Conservation (phyloP, 1,139 yeast species). For the Scheffersomyces quercinus region DNA sequence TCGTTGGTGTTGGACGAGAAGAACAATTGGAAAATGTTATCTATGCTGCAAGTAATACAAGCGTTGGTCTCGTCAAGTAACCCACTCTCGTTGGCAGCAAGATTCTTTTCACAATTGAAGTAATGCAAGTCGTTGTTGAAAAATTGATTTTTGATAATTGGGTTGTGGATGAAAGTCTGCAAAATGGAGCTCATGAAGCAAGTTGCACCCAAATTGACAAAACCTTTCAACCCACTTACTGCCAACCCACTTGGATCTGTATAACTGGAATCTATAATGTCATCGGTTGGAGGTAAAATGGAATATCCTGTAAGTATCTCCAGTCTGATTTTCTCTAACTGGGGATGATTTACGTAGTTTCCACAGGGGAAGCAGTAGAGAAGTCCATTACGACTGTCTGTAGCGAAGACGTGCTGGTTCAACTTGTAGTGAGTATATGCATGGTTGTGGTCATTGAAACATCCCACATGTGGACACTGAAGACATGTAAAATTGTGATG, state of each 20-base stretch:
- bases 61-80: slow-evolving; percentile 41
- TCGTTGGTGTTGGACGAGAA: slow-evolving; percentile 54
- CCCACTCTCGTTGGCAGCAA: slow-evolving; percentile 7
- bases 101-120: slow-evolving; percentile 36
- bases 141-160: slow-evolving; percentile 74
- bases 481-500: slow-evolving; percentile 65
- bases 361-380: slow-evolving; percentile 78
- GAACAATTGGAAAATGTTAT: slow-evolving; percentile 68
- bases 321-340: slow-evolving; percentile 52
- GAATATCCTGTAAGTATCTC: slow-evolving; percentile 15
- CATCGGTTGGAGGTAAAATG: background rate
- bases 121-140: slow-evolving; percentile 62
- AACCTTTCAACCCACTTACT: slow-evolving; percentile 76
- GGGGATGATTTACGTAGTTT: slow-evolving; percentile 64
- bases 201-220: slow-evolving; percentile 92
- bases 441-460: slow-evolving; percentile 54
- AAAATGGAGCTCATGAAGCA: slow-evolving; percentile 92
- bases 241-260: slow-evolving; percentile 60
- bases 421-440: slow-evolving; percentile 60
- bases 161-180: slow-evolving; percentile 87
- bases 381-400: slow-evolving; percentile 58
- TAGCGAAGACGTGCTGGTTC: slow-evolving; percentile 73
- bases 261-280: slow-evolving; percentile 18
- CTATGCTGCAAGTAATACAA: slow-evolving; percentile 85
- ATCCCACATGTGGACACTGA: slow-evolving; percentile 83